Percentiles rank a stretch among this genome's conserved stretches.
phyloP scores from a whole-genome alignment of 257 asterid genomes.

The Linaria vulgaris region DNA sequence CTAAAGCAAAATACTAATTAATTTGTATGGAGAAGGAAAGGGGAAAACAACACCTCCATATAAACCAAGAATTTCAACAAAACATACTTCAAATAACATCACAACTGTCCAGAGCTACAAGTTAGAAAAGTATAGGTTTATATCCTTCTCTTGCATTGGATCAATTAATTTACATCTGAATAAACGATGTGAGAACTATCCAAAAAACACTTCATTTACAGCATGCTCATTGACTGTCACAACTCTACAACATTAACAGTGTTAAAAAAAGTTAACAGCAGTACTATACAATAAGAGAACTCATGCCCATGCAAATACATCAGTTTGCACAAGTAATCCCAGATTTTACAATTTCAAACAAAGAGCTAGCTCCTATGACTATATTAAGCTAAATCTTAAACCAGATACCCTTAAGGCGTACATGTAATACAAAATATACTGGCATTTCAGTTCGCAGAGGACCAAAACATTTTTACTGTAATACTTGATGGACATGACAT shows the following conservation, averaged over 20 bases:
- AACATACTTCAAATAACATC: constrained; percentile 8
- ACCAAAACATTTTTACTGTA: no score
- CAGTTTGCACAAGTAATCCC: not conserved
- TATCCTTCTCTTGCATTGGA: not conserved
- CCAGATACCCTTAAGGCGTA: no score
- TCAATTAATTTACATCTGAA: constrained; percentile 9
- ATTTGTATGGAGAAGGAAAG: not conserved
- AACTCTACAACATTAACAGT: not conserved
- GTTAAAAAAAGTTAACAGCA: not conserved
- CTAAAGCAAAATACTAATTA: constrained; percentile 2
- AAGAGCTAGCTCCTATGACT: not conserved
- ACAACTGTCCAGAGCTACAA: not conserved
- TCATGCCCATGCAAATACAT: constrained; percentile 12
- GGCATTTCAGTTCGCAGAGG: no score
- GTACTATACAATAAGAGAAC: not conserved
- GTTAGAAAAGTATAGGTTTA: not conserved
- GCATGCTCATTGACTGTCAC: not conserved
- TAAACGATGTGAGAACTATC: not conserved
- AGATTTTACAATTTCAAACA: constrained; percentile 4
- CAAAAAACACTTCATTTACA: constrained; percentile 8
- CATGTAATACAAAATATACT: no score
- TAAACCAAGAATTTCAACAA: constrained; percentile 9
- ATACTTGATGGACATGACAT: no score
- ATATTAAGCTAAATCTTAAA: no score
- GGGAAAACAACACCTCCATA: not conserved